These are phyloP conservation scores for Russula sp. DNA, from an alignment of 768 basidiomycete genomes.

Conservation along the genomic window DNA sequence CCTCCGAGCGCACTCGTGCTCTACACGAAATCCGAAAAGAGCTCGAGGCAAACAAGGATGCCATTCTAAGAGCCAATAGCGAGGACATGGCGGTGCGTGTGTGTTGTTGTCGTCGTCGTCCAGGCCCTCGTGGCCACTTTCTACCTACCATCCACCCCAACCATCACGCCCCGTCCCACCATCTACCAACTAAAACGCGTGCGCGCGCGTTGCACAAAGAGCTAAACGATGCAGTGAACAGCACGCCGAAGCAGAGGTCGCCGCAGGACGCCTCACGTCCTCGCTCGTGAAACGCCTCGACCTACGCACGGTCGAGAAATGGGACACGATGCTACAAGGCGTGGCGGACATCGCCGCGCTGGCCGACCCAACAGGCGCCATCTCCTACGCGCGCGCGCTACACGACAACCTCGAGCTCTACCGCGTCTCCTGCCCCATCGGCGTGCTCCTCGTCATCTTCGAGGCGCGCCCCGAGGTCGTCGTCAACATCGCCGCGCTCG, in stretches of 20 bases:
- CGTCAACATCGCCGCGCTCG: constrained; percentile 91
- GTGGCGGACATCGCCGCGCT: constrained; percentile 79
- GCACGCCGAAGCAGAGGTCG: constrained; percentile 54
- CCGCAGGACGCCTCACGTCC: constrained; percentile 71
- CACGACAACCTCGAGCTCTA: constrained; percentile 85
- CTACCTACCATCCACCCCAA: too few species aligned
- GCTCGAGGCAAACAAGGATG: constrained; percentile 54
- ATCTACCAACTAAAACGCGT: too few species aligned
- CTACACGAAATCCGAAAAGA: constrained; percentile 61
- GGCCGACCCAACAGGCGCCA: constrained; percentile 77
- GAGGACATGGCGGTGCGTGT: constrained; percentile 58
- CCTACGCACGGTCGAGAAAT: constrained; percentile 73
- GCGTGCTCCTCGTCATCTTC: constrained; percentile 93
- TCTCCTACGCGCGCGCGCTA: constrained; percentile 85
- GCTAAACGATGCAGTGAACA: constrained; percentile 44
- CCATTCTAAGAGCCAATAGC: constrained; percentile 73
- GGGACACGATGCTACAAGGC: constrained; percentile 90
- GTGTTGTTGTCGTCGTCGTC: constrained; percentile 24
- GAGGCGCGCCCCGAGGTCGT: constrained; percentile 97
- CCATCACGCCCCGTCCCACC: too few species aligned
- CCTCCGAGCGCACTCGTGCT: constrained; percentile 61
- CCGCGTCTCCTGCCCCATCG: constrained; percentile 93
- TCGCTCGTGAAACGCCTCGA: constrained; percentile 85
- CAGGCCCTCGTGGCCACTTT: too few species aligned
- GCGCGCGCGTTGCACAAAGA: too few species aligned